Evolutionary conservation across 768 basidiomycete genomes (phyloP).

Genomic region (Tulasnella sp.): DNA sequence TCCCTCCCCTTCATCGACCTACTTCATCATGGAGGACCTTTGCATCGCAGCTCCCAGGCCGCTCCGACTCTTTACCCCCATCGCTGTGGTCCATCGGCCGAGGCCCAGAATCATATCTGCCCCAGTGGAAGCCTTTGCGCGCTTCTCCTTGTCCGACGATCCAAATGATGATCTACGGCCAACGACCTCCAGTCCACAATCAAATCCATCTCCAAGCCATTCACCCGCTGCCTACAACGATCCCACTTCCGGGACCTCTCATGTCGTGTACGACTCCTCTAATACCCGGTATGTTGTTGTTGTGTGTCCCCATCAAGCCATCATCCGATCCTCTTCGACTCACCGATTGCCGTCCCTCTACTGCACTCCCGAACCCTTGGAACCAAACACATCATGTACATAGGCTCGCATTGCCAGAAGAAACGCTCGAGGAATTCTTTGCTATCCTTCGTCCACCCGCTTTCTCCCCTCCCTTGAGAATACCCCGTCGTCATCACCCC

Average conservation of each 20-base stretch:
- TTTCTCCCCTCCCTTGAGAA: background rate
- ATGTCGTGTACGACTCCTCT: background rate
- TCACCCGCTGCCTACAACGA: background rate
- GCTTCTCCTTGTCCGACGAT: constrained; percentile 6
- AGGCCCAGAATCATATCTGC: constrained; percentile 6
- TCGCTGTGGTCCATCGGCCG: background rate
- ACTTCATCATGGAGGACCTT: constrained; percentile 16
- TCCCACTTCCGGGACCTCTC: background rate
- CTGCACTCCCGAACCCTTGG: background rate
- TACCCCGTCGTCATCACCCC: background rate
- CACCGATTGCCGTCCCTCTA: background rate
- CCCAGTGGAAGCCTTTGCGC: constrained; percentile 15
- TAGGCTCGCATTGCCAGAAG: constrained; percentile 6
- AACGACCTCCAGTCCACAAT: background rate
- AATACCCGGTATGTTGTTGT: background rate
- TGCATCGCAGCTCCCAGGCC: constrained; percentile 17
- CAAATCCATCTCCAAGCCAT: background rate
- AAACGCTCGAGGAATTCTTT: constrained; percentile 19
- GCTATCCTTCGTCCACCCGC: constrained; percentile 15
- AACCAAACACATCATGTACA: background rate
- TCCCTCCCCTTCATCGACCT: background rate
- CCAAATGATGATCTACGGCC: background rate
- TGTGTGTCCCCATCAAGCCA: background rate
- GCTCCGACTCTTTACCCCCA: constrained; percentile 9
- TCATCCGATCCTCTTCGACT: background rate